Conservation (phyloP, 1,139 yeast species). For the Candida glucosophila region DNA sequence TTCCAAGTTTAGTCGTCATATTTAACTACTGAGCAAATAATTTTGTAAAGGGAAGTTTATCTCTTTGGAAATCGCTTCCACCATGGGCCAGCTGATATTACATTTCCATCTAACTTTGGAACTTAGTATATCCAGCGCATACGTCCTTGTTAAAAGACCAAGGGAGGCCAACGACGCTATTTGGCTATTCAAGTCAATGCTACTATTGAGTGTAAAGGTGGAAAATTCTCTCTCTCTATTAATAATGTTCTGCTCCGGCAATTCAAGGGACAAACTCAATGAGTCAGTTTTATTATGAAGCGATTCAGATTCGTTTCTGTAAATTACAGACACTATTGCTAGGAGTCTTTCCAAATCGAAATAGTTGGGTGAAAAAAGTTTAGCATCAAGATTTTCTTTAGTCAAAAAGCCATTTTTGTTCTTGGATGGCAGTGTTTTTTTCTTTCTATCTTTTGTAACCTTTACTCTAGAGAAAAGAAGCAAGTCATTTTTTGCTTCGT, state of each 20-base stretch:
- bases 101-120: slow-evolving; percentile 60
- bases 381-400: slow-evolving; percentile 40
- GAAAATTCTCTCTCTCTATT: slow-evolving; percentile 23
- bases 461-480: slow-evolving; percentile 53
- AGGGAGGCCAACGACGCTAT: slow-evolving; percentile 52
- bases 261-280: slow-evolving; percentile 17
- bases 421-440: slow-evolving; percentile 22
- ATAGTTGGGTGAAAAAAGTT: slow-evolving; percentile 49
- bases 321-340: slow-evolving; percentile 57
- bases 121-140: slow-evolving; percentile 48
- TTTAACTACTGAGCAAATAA: slow-evolving; percentile 31
- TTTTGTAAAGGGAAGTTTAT: slow-evolving; percentile 47
- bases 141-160: slow-evolving; percentile 43
- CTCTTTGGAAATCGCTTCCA: slow-evolving; percentile 42
- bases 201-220: slow-evolving; percentile 26
- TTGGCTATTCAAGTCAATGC: slow-evolving; percentile 47
- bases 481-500: slow-evolving; percentile 51
- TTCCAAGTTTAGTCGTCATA: slow-evolving; percentile 11
- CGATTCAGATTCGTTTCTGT: slow-evolving; percentile 29
- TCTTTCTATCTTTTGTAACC: slow-evolving; percentile 31
- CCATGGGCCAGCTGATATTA: slow-evolving; percentile 46
- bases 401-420: slow-evolving; percentile 28
- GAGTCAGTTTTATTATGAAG: slow-evolving; percentile 19
- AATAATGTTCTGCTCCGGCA: slow-evolving; percentile 22
- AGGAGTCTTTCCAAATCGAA: slow-evolving; percentile 63